These are phyloP conservation scores for Ballota nigra DNA, from an alignment of 257 asterid genomes.

Conservation along the genomic window DNA sequence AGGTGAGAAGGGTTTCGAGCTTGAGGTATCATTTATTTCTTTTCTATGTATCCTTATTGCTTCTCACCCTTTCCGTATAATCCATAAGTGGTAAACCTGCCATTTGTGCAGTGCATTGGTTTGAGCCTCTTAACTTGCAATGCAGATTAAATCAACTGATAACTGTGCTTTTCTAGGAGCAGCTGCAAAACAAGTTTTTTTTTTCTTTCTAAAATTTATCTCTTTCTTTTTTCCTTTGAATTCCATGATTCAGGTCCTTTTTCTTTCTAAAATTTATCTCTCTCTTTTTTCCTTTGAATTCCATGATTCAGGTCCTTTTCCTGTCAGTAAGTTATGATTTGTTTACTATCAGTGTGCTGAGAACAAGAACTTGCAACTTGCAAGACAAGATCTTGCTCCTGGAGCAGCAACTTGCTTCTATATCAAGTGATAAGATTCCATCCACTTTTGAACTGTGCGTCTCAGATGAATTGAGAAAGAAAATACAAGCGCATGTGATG, in stretches of 20 bases:
- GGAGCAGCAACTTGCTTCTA: slow-evolving; percentile 67
- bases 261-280: no score
- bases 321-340: slow-evolving; percentile 24
- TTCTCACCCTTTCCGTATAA: neutral
- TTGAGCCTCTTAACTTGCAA: slow-evolving; percentile 24
- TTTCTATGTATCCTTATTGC: neutral
- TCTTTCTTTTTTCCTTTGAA: neutral
- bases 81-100: neutral
- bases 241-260: neutral
- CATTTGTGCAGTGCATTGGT: slow-evolving; percentile 11
- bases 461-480: slow-evolving; percentile 67
- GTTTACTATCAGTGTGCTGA: slow-evolving; percentile 58
- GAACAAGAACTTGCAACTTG: slow-evolving; percentile 69
- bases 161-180: slow-evolving; percentile 91
- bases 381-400: slow-evolving; percentile 56
- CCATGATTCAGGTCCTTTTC: no score
- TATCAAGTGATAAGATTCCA: slow-evolving; percentile 39
- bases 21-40: slow-evolving; percentile 54
- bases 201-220: no score
- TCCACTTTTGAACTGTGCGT: slow-evolving; percentile 39
- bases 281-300: no score
- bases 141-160: slow-evolving; percentile 92
- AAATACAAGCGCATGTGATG: slow-evolving; percentile 72
- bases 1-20: slow-evolving; percentile 86
- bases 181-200: slow-evolving; percentile 86